Base-by-base conservation (phyloP, 106 monocot species). In the Cymbidium sinense region DNA sequence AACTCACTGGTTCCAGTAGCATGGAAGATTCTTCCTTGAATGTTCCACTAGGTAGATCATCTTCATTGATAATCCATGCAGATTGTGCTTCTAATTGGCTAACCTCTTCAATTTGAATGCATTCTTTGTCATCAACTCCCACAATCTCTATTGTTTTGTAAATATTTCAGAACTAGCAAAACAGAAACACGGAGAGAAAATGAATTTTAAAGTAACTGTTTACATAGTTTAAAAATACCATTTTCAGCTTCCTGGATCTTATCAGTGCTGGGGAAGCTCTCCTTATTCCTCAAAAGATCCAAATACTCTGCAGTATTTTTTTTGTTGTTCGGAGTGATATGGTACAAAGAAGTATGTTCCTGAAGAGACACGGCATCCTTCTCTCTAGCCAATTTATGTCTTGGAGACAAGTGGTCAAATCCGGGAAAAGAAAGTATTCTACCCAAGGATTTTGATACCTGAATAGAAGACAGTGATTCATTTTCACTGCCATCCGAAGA, bases 371-470 rank as follows among this genome's bases (percentile, higher is more conserved):
- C 27, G 47, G 47, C 47, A 13, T 86, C 82, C 30, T 77, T 76
- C 17, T 89, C 82, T 79, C 83, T 89, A 70, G 61, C 65, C 36
- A 85, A 80, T 43, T 82, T 84, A 37, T 77, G 55, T 74, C 39
- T 78, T 50, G 93, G 85, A 70, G 89, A 85, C 27, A 75, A 81
- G 18, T 33, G 7, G 15, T 47, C 13, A 15, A 47, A 78, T 75
- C 82, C 87, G n/a, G 85, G 79, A 7, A 87, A 34, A 70, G 83
- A 82, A 67, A 96, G 83, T 25, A 96, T 75, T 83, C 70, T 89
- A 15, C 81, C 91, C 64, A 94, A 81, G 12, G 86, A 47, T 79
- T 81, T 89, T 54, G 83, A 82, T 74, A 33, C 34, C 1, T 77
- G 77, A 30, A 52, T 75, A 3, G 23, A 50, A 76, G 74, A 78